Base-by-base conservation (phyloP, 768 basidiomycete genomes). In the Phanerochaete sordida region DNA sequence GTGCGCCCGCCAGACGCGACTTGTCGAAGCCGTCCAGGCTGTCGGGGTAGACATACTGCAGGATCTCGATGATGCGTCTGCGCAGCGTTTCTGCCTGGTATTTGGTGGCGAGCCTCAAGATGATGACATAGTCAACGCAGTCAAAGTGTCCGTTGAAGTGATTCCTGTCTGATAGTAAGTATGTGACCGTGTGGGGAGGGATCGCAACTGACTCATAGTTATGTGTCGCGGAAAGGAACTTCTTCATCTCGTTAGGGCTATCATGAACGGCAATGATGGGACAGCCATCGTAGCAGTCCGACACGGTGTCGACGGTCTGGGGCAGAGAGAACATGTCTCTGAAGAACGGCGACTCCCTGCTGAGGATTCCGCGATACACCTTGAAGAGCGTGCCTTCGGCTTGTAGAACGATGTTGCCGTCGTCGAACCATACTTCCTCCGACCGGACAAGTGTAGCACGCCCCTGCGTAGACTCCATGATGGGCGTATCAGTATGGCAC, bases 371-470 rank as follows among this genome's bases (percentile, higher is more conserved):
- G 12, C 62, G 57, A 52, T 65, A 70, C 33, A 74, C 70, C 11
- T 65, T 62, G 57, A 68, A 74, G 12, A 63, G 62, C 5, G 57
- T 64, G 27, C 62, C 54, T 11, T 62, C 62, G 7, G 71, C 69
- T 44, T 65, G 53, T 2, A 74, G 45, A 23, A 73, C 62, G 27
- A 72, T 57, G 26, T 58, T 68, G 11, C 73, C 67, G 49, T 74
- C 73, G 3, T 64, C 58, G 37, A 67, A 69, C 69, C 69, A 74
- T 30, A 72, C 53, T 16, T 71, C 64, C 4, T 15, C 16, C 24
- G 26, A 52, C 13, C 48, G 48, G 11, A 43, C 19, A 9, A 43
- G 39, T 19, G 39, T 9, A 43, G 39, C 11, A 43, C 19, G 39
- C 19, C 19, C 39, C 19, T 43, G 39, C 11, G 19, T 16, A 9